Evolutionary conservation across 331 rosid genomes (phyloP), one percentile per base, ranked within the genome.

Genomic region (Dryas integrifolia): DNA sequence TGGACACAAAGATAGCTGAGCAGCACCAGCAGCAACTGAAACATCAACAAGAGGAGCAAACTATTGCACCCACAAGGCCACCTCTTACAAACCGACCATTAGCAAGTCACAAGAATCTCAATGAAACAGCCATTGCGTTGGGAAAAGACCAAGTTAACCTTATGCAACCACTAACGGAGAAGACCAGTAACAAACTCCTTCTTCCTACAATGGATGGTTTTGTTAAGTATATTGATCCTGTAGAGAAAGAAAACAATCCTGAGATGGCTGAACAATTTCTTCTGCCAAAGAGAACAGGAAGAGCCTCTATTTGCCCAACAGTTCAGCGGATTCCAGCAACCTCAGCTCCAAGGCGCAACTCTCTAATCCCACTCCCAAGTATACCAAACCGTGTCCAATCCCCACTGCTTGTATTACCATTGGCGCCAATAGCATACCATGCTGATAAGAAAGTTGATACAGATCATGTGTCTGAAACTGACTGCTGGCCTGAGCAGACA

Each of bases 181-280:
- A 86, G 82, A 87, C 72, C 72, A 78, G 53, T 74, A 72, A 52
- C 60, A 89, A 86, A 69, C 78, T 86, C 51, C 73, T 82, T 82
- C 67, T 85, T 52, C 85, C n/a, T 45, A 59, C 86, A 69, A 72
- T 73, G 56, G 88, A 93, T 53, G 85, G 72, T 75, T 88, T 87
- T 78, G 67, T 72, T 73, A 84, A 80, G 86, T 80, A 73, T 81
- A 77, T 80, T 70, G 97, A 89, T 81, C 77, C 76, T 0, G 51
- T 79, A 6, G 97, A 94, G 80, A 94, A 94, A 79, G 98, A 94
- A 83, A 94, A 94, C 85, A 88, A 84, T 65, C 96, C 96, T 12
- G 92, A 85, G 57, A 75, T 83, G 71, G 85, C 84, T 21, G 92
- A 85, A 9, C 85, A 77, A 35, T 3, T 76, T 55, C 67, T 82